Percentiles rank a stretch among this genome's conserved stretches.
phyloP scores from a whole-genome alignment of 129 eudicot genomes.

The Ambrosia trifida region DNA sequence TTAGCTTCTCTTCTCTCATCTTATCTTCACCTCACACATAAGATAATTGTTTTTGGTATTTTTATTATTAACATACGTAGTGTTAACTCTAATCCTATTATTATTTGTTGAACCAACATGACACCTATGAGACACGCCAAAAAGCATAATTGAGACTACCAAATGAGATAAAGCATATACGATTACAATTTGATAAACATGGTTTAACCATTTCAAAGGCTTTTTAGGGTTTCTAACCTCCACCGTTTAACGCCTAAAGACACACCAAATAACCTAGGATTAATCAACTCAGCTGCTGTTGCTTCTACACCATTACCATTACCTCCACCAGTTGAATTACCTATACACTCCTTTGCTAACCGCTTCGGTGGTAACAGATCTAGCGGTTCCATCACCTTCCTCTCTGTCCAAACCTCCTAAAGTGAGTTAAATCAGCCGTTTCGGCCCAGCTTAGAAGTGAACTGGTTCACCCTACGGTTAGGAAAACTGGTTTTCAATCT shows the following conservation, averaged over 20 bases:
- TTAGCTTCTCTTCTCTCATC: too few species aligned
- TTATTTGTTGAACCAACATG: not conserved
- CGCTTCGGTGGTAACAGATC: conserved; percentile 63
- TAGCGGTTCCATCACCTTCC: conserved; percentile 34
- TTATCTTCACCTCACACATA: too few species aligned
- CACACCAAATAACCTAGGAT: conserved; percentile 70
- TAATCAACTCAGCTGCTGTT: conserved; percentile 27
- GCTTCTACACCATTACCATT: not conserved
- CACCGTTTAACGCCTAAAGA: conserved; percentile 65
- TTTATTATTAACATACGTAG: too few species aligned
- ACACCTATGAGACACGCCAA: not conserved
- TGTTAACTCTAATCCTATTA: conserved; percentile 14
- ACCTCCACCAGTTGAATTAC: not conserved
- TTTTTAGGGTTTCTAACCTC: conserved; percentile 5
- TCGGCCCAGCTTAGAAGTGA: too few species aligned
- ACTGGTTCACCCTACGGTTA: too few species aligned
- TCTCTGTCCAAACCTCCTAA: conserved; percentile 65
- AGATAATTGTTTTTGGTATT: too few species aligned
- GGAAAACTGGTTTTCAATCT: too few species aligned
- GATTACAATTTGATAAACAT: too few species aligned
- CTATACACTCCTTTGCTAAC: conserved; percentile 38
- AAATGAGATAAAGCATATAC: not conserved
- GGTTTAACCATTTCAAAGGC: not conserved
- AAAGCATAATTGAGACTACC: not conserved
- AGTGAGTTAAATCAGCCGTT: too few species aligned